Evolutionary conservation across 1,284 basidiomycete genomes (phyloP).

Genomic region (Lentinula novae-zelandiae): DNA sequence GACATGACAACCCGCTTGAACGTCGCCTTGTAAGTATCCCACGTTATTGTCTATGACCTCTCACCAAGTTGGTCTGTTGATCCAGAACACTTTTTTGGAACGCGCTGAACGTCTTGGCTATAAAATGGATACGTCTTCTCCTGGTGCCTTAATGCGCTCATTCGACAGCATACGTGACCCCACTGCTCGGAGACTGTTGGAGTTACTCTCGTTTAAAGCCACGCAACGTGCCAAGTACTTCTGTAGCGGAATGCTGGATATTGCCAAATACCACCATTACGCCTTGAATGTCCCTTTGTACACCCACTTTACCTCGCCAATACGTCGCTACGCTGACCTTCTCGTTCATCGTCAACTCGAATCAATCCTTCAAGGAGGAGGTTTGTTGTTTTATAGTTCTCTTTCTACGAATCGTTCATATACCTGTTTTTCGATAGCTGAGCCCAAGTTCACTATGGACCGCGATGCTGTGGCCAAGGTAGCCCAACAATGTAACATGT

Average conservation of each 20-base stretch:
- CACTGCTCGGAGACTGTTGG: conserved; percentile 69
- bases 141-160: conserved; percentile 82
- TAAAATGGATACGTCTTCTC: conserved; percentile 76
- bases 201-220: conserved; percentile 83
- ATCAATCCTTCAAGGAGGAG: conserved; percentile 73
- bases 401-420: neutral
- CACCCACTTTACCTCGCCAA: conserved; percentile 96
- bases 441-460: conserved; percentile 94
- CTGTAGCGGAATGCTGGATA: conserved; percentile 98
- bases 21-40: conserved; percentile 67
- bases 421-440: conserved; percentile 32
- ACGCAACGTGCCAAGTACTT: conserved; percentile 96
- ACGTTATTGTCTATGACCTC: neutral
- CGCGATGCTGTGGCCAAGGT: conserved; percentile 96
- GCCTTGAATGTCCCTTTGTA: conserved; percentile 90
- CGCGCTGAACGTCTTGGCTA: conserved; percentile 84
- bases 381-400: conserved; percentile 35
- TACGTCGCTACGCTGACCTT: conserved; percentile 92
- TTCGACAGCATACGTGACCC: conserved; percentile 73
- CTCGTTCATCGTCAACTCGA: conserved; percentile 97
- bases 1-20: conserved; percentile 91
- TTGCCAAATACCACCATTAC: conserved; percentile 96
- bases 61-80: neutral
- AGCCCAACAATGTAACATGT: conserved; percentile 97
- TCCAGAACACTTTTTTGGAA: conserved; percentile 69